These are phyloP conservation scores for Blastobotrys malaysiensis DNA, from an alignment of 1,139 yeast genomes.

Conservation along the genomic window DNA sequence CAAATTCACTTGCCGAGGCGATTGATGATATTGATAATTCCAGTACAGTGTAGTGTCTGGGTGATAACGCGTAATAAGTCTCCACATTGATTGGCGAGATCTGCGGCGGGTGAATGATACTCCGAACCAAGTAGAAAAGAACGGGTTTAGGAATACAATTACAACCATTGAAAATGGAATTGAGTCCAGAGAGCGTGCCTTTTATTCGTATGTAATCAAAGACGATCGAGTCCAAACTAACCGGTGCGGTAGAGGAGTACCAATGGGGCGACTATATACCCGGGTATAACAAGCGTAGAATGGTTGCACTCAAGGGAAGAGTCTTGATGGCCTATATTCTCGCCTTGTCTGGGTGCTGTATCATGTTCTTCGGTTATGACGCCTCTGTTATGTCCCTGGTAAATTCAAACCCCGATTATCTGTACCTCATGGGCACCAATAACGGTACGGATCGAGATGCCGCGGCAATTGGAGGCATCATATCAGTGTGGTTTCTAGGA, in stretches of 20 bases:
- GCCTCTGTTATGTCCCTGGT: conserved; percentile 3
- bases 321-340: background rate
- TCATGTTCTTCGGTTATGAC: conserved; percentile 4
- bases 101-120: background rate
- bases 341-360: conserved; percentile 1
- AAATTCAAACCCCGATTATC: conserved; percentile 1
- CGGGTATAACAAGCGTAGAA: background rate
- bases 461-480: conserved; percentile 2
- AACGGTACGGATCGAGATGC: conserved; percentile 2
- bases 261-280: background rate
- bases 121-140: background rate
- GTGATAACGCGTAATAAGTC: no score
- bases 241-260: background rate
- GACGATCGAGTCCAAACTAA: background rate
- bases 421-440: conserved; percentile 1
- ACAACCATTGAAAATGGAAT: background rate
- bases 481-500: conserved; percentile 3
- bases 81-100: background rate
- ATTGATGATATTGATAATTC: no score
- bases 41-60: no score
- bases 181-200: background rate
- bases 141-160: no score
- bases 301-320: background rate
- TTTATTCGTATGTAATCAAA: background rate
- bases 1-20: no score